Evolutionary conservation across 495 filamentous ascomycete genomes (phyloP).

Genomic region (Tuber magnatum): DNA sequence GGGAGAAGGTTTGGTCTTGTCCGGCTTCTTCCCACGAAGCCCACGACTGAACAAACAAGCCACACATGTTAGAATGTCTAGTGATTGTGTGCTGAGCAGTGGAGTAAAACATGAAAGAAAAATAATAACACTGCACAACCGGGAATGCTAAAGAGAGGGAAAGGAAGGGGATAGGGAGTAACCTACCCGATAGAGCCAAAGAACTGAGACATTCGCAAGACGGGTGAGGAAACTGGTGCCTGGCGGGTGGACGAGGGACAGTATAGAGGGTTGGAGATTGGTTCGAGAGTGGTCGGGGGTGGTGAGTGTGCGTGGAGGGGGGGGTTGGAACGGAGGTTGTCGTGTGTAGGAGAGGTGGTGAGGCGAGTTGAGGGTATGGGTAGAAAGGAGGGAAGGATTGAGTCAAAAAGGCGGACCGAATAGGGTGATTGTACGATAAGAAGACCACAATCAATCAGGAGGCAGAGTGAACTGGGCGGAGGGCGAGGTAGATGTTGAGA

Average conservation of each 20-base stretch:
- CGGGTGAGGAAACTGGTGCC: not conserved
- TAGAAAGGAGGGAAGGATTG: not conserved
- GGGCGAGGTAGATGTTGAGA: not conserved
- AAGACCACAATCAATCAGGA: not conserved
- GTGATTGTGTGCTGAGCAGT: not conserved
- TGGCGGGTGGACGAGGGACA: not conserved
- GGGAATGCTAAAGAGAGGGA: not conserved
- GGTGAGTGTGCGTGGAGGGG: not conserved
- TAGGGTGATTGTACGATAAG: not conserved
- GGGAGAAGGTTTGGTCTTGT: constrained; percentile 30
- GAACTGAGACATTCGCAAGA: constrained; percentile 30
- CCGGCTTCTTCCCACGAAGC: constrained; percentile 25
- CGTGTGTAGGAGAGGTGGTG: not conserved
- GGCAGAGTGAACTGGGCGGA: not conserved
- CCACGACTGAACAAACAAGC: constrained; percentile 27
- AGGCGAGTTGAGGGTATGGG: not conserved
- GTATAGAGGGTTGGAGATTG: not conserved
- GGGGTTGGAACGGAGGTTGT: not conserved
- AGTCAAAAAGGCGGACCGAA: too few species aligned
- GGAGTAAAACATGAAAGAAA: not conserved
- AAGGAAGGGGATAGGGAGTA: not conserved
- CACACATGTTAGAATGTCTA: constrained; percentile 16
- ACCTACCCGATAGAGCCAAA: constrained; percentile 32
- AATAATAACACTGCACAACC: not conserved
- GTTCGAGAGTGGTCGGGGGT: not conserved